These are phyloP conservation scores for Orbilia oligospora DNA, from an alignment of 2,329 filamentous ascomycete genomes.

Conservation along the genomic window DNA sequence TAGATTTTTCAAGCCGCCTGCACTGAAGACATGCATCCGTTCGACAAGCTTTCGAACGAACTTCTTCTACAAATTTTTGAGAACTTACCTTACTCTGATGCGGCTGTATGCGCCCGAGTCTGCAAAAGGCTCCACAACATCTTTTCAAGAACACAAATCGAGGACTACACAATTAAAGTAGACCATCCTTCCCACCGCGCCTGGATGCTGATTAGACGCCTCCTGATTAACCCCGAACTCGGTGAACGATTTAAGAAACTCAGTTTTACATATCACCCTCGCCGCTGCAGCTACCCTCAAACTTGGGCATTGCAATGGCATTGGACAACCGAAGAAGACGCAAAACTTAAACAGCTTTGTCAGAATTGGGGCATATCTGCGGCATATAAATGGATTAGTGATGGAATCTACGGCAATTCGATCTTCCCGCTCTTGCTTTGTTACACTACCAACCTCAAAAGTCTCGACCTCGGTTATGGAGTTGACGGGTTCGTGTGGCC, in stretches of 20 bases:
- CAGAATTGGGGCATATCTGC: background rate
- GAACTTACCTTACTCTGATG: too few relatives aligned
- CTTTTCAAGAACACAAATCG: background rate
- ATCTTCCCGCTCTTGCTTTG: slow-evolving; percentile 5
- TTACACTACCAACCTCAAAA: background rate
- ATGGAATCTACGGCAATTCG: slow-evolving; percentile 4
- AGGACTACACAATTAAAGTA: slow-evolving; percentile 16
- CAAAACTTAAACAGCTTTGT: background rate
- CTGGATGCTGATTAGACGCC: slow-evolving; percentile 14
- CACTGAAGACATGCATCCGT: too few relatives aligned
- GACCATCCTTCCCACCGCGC: background rate
- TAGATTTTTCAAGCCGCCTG: too few relatives aligned
- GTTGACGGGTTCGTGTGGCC: too few relatives aligned
- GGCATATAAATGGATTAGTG: background rate
- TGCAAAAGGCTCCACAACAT: background rate
- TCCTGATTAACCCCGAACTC: slow-evolving; percentile 17
- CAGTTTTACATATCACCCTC: slow-evolving; percentile 9
- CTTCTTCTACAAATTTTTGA: too few relatives aligned
- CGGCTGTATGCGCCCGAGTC: too few relatives aligned
- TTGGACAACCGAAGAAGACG: slow-evolving; percentile 14
- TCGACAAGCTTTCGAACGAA: too few relatives aligned
- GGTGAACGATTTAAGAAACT: slow-evolving; percentile 8
- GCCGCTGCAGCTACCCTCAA: background rate
- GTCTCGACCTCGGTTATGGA: too few relatives aligned
- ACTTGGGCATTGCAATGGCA: slow-evolving; percentile 19